Base-by-base conservation (phyloP, 2,329 filamentous ascomycete genomes). In the Blumeria hordei region DNA sequence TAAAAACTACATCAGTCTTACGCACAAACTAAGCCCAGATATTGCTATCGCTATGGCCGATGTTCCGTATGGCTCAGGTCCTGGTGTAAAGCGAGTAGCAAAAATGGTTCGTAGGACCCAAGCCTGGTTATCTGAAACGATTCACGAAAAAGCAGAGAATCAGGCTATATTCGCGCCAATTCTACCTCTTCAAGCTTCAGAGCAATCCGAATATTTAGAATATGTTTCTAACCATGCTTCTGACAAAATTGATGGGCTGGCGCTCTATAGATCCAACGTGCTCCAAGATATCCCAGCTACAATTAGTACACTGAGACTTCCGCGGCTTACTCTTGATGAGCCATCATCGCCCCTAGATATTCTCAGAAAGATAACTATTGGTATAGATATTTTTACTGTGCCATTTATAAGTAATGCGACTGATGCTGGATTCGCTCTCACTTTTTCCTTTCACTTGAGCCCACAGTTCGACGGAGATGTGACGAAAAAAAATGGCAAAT, bases 91-190 rank as follows among this genome's bases (percentile, higher is more conserved):
- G 68, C 76, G 88, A 49, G 77, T 83, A 50, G 73, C 79, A 37
- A 88, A 85, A 63, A 95, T 94, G 80, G 81, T 80, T 28, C 87
- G 92, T 63, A 75, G 90, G 56, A 94, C 86, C 0, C 83, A 92
- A 64, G 75, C 77, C 39, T 96, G 88, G 86, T 71, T 90, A 16
- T 75, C 78, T 28, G 76, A 83, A 58, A 78, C 87, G 53, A 71
- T 88, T 37, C 68, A 66, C 10, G 57, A 62, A 18, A 64, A 65
- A 18, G 59, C 63, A n/a, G 60, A 58, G 32, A 62, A 63, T 16
- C 61, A 64, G 32, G 67, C 71, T 3, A 68, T 83, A 59, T 77
- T 83, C 67, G 73, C 81, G 3, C 78, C 80, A 0, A 71, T 94
- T 0, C 72, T 94, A 18, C 85, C 90, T 0, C 73, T 94, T 0